Base-by-base conservation (phyloP, 2,329 filamentous ascomycete species). In the Fusarium sp. region DNA sequence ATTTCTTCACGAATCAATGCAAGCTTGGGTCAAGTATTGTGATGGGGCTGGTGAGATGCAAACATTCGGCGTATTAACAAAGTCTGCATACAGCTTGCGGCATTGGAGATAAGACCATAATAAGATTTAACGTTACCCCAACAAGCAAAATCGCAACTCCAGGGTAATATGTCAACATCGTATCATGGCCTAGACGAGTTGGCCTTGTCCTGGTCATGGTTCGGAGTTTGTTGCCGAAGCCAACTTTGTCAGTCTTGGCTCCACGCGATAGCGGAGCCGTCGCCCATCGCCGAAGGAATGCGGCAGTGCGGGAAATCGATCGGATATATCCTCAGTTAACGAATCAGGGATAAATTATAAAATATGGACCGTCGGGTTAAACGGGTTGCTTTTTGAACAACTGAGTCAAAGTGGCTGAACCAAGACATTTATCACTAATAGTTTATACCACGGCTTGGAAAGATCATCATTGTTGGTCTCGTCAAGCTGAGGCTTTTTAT, bases 291-390 rank as follows among this genome's bases (percentile, higher is more conserved):
- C 28, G n/a, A 47, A 49, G 47, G 43, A 64, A 44, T 24, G 47
- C 43, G 61, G n/a, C n/a, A n/a, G n/a, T n/a, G n/a, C n/a, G n/a
- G n/a, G 59, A 20, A 64, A 58, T 47, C 60, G 53, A 65, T 59
- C 53, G 62, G 42, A 21, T 47, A 39, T 46, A 20, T 31, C 57
- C n/a, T 56, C 50, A 29, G 29, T 42, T 15, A 50, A 24, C 28
- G 26, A 63, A 52, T 8, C 60, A 52, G 57, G 44, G 50, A 64
- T 65, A 41, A 65, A 59, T 26, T 44, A 64, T 65, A 41, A 65
- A 59, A 31, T 44, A 43, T 65, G 44, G 60, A 46, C 16, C 59
- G 33, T 52, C n/a, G 20, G 21, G 9, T 6, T 20, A 37, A 46
- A 18, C 26, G 26, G 6, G 26, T n/a, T n/a, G n/a, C n/a, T n/a